These are phyloP conservation scores for Geosmithia morbida DNA, from an alignment of 2,329 filamentous ascomycete genomes.

Conservation along the genomic window DNA sequence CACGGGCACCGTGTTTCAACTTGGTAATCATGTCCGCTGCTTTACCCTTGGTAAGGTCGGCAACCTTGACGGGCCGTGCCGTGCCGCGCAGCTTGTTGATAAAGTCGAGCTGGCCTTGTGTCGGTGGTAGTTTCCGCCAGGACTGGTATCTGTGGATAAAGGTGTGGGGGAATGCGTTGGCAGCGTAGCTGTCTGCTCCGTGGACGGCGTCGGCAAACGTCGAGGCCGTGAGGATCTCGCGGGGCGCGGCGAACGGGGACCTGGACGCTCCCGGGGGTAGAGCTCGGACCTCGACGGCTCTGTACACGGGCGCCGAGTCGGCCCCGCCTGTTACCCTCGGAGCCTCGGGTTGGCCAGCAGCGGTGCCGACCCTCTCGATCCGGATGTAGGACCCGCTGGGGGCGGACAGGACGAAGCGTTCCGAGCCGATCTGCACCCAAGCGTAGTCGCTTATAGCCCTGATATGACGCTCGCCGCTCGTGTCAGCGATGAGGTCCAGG, in stretches of 20 bases:
- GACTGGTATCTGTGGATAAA: constrained; percentile 51
- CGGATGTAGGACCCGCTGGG: constrained; percentile 46
- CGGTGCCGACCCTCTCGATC: constrained; percentile 24
- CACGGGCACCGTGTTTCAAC: constrained; percentile 67
- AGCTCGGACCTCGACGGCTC: constrained; percentile 32
- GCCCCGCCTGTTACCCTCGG: not conserved
- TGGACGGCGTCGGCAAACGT: constrained; percentile 66
- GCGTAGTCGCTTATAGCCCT: constrained; percentile 58
- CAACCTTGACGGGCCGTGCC: constrained; percentile 33
- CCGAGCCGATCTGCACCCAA: constrained; percentile 68
- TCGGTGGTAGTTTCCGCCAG: constrained; percentile 59
- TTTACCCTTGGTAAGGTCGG: constrained; percentile 60
- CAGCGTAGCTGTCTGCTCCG: constrained; percentile 71
- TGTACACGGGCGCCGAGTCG: constrained; percentile 15
- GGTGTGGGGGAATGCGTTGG: constrained; percentile 46
- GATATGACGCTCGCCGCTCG: constrained; percentile 64
- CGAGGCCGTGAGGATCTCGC: constrained; percentile 47
- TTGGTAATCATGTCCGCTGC: constrained; percentile 90
- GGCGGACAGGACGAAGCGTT: constrained; percentile 57
- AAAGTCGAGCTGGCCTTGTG: constrained; percentile 50
- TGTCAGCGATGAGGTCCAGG: constrained; percentile 79
- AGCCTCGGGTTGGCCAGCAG: not conserved
- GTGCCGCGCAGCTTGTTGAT: constrained; percentile 50
- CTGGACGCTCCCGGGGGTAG: constrained; percentile 28
- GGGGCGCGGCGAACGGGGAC: constrained; percentile 53